Conservation (phyloP, 176 grass and related monocot genomes). For the Cenchrus americanus region DNA sequence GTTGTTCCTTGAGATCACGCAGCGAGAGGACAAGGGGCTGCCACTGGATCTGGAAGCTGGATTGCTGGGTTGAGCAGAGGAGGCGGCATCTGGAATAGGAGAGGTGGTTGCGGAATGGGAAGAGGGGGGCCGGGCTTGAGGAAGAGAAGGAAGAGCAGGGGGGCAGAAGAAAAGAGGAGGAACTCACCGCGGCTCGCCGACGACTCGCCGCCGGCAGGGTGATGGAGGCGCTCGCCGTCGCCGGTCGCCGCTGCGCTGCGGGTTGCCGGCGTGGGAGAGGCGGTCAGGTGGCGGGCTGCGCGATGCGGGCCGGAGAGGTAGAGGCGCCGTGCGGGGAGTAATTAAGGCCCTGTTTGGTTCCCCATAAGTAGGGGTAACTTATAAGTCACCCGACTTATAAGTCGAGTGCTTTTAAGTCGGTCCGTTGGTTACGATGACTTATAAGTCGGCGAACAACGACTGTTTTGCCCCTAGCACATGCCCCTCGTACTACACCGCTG, state of each 20-base stretch:
- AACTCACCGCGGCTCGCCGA: slow-evolving; percentile 9
- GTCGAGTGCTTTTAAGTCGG: too few relatives aligned
- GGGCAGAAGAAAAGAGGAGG: not conserved
- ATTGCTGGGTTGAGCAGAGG: not conserved
- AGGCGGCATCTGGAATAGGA: not conserved
- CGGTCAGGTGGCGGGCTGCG: not conserved
- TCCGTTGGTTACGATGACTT: too few relatives aligned
- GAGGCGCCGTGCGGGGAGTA: not conserved
- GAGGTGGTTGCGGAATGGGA: not conserved
- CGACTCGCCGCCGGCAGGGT: not conserved
- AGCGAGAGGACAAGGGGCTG: not conserved
- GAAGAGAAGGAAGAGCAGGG: not conserved
- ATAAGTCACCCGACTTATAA: too few relatives aligned
- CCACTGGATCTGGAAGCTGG: not conserved
- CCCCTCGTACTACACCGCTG: too few relatives aligned
- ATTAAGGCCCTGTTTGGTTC: too few relatives aligned
- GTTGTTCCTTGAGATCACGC: not conserved
- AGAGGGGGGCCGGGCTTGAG: not conserved
- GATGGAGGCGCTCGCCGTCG: not conserved
- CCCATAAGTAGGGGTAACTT: too few relatives aligned
- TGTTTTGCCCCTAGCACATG: too few relatives aligned
- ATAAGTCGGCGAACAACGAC: too few relatives aligned
- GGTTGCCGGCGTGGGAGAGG: not conserved
- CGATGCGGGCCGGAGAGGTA: not conserved
- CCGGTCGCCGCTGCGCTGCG: not conserved